Evolutionary conservation across 1,284 basidiomycete genomes (phyloP).

Genomic region (Irpex sp.): DNA sequence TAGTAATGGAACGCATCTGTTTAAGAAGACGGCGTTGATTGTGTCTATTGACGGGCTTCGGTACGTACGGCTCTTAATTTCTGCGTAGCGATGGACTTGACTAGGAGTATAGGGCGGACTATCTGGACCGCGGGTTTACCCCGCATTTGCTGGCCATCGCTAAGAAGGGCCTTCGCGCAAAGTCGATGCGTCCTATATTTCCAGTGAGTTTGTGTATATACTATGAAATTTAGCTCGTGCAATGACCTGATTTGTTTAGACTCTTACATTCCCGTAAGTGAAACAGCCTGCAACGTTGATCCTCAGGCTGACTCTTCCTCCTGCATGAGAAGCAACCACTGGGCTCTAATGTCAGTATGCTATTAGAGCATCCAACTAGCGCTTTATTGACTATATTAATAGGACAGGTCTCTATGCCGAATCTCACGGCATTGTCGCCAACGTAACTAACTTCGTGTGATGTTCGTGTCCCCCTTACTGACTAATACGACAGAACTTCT

Average conservation of each 20-base stretch:
- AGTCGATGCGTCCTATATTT: conserved; percentile 82
- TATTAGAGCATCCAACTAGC: not conserved
- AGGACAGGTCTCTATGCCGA: conserved; percentile 88
- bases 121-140: conserved; percentile 78
- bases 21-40: conserved; percentile 76
- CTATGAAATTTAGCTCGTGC: not conserved
- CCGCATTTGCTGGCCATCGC: conserved; percentile 78
- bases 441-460: conserved; percentile 40
- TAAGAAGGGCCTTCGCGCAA: conserved; percentile 77
- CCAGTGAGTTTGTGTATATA: conserved; percentile 50
- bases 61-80: conserved; percentile 33
- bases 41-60: conserved; percentile 86
- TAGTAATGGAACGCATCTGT: conserved; percentile 76
- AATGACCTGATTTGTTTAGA: conserved; percentile 37
- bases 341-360: conserved; percentile 67
- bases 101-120: conserved; percentile 59
- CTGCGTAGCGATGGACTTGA: not conserved
- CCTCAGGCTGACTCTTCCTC: no score
- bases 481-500: conserved; percentile 67
- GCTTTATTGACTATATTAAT: not conserved
- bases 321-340: conserved; percentile 64
- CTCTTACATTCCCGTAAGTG: conserved; percentile 84
- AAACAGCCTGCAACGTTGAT: not conserved
- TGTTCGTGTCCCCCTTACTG: conserved; percentile 4
- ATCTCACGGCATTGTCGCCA: conserved; percentile 87